Evolutionary conservation across 148 eudicot genomes (phyloP).

Genomic region (Chenopodium suecicum): DNA sequence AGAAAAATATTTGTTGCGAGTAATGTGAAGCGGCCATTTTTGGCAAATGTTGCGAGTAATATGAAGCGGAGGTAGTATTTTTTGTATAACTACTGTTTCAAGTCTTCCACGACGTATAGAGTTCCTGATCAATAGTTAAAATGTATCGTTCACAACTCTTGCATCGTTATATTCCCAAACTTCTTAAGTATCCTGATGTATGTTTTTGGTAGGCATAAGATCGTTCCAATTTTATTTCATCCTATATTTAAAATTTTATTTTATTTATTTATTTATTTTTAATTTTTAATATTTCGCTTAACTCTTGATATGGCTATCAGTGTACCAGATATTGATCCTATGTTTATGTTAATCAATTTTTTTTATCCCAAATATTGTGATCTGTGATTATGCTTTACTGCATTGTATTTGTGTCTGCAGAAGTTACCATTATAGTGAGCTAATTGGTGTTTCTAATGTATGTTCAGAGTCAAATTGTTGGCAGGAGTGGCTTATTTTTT

Average conservation of each 20-base stretch:
- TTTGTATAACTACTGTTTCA: background rate
- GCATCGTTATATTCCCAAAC: background rate
- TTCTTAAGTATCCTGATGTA: background rate
- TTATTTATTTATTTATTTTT: no score
- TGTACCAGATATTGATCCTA: background rate
- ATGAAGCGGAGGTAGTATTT: background rate
- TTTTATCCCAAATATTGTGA: background rate
- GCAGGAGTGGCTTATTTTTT: slow-evolving; percentile 96
- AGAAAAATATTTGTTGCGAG: no score
- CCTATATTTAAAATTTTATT: background rate
- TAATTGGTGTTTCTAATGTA: slow-evolving; percentile 17
- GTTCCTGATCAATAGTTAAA: background rate
- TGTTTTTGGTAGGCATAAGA: background rate
- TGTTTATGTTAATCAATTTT: background rate
- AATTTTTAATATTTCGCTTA: no score
- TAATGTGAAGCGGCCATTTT: no score
- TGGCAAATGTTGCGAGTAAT: no score
- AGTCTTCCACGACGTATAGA: background rate
- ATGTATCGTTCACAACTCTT: background rate
- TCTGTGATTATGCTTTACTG: background rate
- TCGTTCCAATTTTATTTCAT: background rate
- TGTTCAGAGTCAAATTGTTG: slow-evolving; percentile 81
- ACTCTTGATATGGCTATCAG: background rate
- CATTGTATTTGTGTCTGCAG: background rate
- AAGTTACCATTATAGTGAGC: slow-evolving; percentile 5